Evolutionary conservation across 140 eudicot genomes (phyloP).

Genomic region (Oenanthe javanica): DNA sequence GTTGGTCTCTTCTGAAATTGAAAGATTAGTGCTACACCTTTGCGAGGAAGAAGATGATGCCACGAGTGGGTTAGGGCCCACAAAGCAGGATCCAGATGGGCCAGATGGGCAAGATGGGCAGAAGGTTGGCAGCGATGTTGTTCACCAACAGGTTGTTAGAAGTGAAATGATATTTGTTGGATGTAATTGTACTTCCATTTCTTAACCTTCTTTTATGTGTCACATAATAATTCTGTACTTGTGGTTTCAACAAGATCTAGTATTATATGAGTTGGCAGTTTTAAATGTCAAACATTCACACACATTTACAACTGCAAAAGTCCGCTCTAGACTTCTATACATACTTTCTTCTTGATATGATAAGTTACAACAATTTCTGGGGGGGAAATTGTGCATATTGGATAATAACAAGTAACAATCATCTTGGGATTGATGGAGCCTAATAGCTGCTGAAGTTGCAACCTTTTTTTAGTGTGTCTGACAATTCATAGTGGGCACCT

Average conservation of each 20-base stretch:
- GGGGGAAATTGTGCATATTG: not conserved
- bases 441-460: not conserved
- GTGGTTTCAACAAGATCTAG: not conserved
- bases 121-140: constrained; percentile 29
- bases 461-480: not conserved
- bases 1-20: constrained; percentile 61
- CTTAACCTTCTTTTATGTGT: not conserved
- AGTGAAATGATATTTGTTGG: not conserved
- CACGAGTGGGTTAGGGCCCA: constrained; percentile 72
- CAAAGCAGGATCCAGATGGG: constrained; percentile 84
- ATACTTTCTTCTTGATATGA: not conserved
- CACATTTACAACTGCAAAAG: not conserved
- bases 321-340: no score
- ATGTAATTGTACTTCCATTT: not conserved
- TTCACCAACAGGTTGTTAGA: constrained; percentile 40
- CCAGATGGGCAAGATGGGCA: no score
- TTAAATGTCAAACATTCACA: not conserved
- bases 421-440: no score
- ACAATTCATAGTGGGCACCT: not conserved
- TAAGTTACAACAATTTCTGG: not conserved
- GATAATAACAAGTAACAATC: no score
- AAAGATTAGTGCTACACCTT: constrained; percentile 49
- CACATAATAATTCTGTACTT: not conserved
- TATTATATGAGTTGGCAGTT: not conserved
- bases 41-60: constrained; percentile 98